Evolutionary conservation across 2,329 filamentous ascomycete genomes (phyloP).

Genomic region (Beauveria brongniartii): DNA sequence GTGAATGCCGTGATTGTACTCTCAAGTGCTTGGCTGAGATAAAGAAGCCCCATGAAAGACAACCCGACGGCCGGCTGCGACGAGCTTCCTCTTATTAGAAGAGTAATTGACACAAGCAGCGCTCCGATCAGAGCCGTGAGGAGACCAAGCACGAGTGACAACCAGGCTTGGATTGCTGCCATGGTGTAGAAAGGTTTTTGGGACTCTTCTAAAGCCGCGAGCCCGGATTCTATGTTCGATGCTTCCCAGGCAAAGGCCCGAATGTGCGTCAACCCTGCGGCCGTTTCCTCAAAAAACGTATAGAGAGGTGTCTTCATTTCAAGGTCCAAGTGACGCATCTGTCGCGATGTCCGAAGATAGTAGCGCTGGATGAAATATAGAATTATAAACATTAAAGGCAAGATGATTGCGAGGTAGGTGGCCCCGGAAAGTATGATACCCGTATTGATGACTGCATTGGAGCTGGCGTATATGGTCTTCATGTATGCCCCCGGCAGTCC

Average conservation of each 20-base stretch:
- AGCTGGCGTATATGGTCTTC: not conserved
- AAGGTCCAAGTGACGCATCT: constrained; percentile 45
- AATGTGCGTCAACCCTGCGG: constrained; percentile 17
- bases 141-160: not conserved
- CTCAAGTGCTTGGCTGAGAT: not conserved
- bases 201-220: not conserved
- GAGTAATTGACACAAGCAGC: not conserved
- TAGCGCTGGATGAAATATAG: constrained; percentile 17
- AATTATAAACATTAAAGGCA: not conserved
- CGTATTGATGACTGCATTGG: not conserved
- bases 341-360: constrained; percentile 42
- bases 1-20: not conserved
- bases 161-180: not conserved
- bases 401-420: not conserved
- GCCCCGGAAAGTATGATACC: not conserved
- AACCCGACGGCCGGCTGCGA: not conserved
- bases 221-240: not conserved
- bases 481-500: not conserved
- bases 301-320: constrained; percentile 41
- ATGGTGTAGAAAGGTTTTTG: not conserved
- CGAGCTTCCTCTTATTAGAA: not conserved
- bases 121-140: not conserved
- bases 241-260: constrained; percentile 16
- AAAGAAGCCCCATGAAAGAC: not conserved
- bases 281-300: constrained; percentile 29